A percentile compares a stretch with the other conserved stretches of the same genome.
Evolutionary conservation across 2,329 filamentous ascomycete genomes (phyloP).

Genomic region (Colletotrichum tropicale): DNA sequence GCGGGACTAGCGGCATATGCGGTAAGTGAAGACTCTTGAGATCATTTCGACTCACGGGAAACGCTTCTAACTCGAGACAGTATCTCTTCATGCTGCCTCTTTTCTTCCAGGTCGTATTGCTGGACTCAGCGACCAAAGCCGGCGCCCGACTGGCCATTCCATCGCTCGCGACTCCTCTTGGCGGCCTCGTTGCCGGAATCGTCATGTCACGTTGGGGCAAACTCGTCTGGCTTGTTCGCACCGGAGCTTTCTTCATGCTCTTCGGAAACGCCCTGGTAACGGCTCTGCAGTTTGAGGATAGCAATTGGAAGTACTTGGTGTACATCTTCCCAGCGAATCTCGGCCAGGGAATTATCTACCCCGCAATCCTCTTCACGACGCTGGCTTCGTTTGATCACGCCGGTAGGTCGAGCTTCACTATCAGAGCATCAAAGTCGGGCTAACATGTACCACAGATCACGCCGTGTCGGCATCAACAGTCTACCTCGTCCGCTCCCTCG

Average conservation of each 20-base stretch:
- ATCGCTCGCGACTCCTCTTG: slow-evolving; percentile 62
- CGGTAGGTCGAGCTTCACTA: slow-evolving; percentile 41
- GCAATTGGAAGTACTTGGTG: slow-evolving; percentile 58
- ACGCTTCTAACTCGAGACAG: slow-evolving; percentile 28
- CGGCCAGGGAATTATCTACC: slow-evolving; percentile 65
- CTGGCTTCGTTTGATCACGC: slow-evolving; percentile 66
- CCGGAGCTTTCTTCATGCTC: slow-evolving; percentile 55
- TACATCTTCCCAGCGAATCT: slow-evolving; percentile 64
- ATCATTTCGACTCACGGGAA: fast-evolving
- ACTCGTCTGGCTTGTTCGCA: slow-evolving; percentile 55
- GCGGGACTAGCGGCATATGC: slow-evolving; percentile 67
- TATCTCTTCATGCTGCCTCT: slow-evolving; percentile 74
- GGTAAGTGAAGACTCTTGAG: slow-evolving; percentile 41
- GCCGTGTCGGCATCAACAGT: slow-evolving; percentile 67
- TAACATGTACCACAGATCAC: slow-evolving; percentile 50
- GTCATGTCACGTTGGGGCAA: slow-evolving; percentile 63
- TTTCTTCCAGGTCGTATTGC: slow-evolving; percentile 71
- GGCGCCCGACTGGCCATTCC: slow-evolving; percentile 69
- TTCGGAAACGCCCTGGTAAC: slow-evolving; percentile 58
- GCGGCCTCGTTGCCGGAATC: slow-evolving; percentile 60
- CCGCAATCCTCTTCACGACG: slow-evolving; percentile 63
- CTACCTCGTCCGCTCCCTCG: slow-evolving; percentile 67
- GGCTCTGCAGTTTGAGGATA: slow-evolving; percentile 52
- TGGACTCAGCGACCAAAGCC: slow-evolving; percentile 67
- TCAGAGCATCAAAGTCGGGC: neutral